Conservation (phyloP, 192 early-diverging fungal species). For the Chytriomyces hyalinus region DNA sequence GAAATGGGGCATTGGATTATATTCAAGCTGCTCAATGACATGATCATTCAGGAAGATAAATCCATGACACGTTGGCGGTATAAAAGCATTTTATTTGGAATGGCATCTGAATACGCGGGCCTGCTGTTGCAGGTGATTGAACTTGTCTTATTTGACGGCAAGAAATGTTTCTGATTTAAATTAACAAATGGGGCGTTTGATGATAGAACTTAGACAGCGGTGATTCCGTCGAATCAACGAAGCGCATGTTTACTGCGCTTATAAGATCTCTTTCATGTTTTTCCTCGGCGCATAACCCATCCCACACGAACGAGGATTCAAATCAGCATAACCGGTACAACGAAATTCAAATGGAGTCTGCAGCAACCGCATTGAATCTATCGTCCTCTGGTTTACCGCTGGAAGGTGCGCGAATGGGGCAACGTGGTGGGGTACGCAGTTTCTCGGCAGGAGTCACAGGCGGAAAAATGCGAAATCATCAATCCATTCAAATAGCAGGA, state of each 20-base stretch:
- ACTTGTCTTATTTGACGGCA: conserved; percentile 5
- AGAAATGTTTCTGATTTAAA: neutral
- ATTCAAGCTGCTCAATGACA: neutral
- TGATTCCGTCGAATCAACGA: neutral
- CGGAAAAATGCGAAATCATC: neutral
- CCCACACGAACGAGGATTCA: too few relatives aligned
- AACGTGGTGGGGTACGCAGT: neutral
- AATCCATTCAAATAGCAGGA: neutral
- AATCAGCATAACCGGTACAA: too few relatives aligned
- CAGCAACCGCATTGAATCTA: neutral
- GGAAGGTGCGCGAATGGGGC: neutral
- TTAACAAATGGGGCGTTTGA: neutral
- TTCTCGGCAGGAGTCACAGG: neutral
- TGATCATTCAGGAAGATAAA: neutral
- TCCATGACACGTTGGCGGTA: neutral
- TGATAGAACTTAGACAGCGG: conserved; percentile 12
- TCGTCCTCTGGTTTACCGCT: neutral
- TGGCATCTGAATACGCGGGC: neutral
- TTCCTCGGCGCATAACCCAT: neutral
- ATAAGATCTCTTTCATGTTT: conserved; percentile 15
- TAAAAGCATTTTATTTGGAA: neutral
- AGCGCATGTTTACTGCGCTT: neutral
- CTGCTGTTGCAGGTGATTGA: conserved; percentile 8
- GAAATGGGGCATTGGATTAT: conserved; percentile 32
- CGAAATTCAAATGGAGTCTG: neutral